phyloP scores from a whole-genome alignment of 345 rosid genomes.

The Salix caprea region DNA sequence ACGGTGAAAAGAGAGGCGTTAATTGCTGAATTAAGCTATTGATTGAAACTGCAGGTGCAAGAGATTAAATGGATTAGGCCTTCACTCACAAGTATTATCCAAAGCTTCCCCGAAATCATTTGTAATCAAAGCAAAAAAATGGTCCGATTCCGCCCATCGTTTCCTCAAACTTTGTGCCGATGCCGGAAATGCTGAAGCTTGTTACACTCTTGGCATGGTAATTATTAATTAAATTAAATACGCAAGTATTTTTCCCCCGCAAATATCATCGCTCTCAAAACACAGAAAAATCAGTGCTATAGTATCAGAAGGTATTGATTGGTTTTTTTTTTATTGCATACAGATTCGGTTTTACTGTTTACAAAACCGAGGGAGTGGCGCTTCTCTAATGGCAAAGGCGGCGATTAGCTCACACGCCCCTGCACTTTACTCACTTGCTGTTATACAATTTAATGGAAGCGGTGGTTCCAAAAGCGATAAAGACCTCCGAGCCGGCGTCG shows the following conservation, averaged over 20 bases:
- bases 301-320: not conserved
- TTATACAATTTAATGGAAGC: constrained; percentile 95
- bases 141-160: constrained; percentile 86
- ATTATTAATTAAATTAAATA: not conserved
- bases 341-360: constrained; percentile 94
- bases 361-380: constrained; percentile 75
- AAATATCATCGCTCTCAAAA: not conserved
- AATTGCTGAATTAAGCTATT: not conserved
- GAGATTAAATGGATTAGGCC: constrained; percentile 64
- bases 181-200: constrained; percentile 87
- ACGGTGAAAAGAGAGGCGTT: not conserved
- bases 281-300: not conserved
- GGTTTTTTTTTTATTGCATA: not conserved
- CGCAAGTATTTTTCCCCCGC: not conserved
- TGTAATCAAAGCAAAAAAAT: constrained; percentile 55
- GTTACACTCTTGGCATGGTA: constrained; percentile 96
- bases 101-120: constrained; percentile 55
- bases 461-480: constrained; percentile 92
- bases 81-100: constrained; percentile 47
- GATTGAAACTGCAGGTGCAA: constrained; percentile 58
- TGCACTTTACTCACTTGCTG: constrained; percentile 77
- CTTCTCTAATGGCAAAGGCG: constrained; percentile 91
- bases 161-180: constrained; percentile 74
- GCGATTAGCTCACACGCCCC: constrained; percentile 85
- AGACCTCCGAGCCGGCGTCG: constrained; percentile 89